Evolutionary conservation across 225 moss, liverwort and hornwort species (phyloP), one percentile per base, ranked within the genome.

Genomic region (Climacium dendroides): DNA sequence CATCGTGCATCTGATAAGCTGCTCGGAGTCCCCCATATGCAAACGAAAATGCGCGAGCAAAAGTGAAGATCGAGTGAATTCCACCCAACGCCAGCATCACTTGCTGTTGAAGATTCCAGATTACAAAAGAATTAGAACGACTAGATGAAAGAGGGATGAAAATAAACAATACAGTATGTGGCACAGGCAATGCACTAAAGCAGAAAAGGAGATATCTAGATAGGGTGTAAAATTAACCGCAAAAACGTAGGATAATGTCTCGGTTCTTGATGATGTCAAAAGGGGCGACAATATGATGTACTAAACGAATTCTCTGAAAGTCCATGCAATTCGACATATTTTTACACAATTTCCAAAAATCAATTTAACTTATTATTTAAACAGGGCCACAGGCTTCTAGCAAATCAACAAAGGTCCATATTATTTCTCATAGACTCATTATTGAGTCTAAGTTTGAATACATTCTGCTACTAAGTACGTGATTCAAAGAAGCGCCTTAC

Each of bases 11-110:
- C 61, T 89, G 85, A 85, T 89, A 90, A 64, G 98, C 97, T 83
- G 98, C 97, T 87, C 94, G 90, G 63, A 97, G 95, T 65, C 98
- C 97, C 84, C 98, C 98, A 90, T 94, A 98, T 50, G 98, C 96
- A 87, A 93, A 98, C 50, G 95, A 97, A 89, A 98, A 96, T 82
- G 97, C 90, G 83, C 98, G 95, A 60, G 86, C 93, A 30, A 96
- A 89, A 77, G 97, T 97, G 86, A 96, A 93, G 48, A 97, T 62
- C 72, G 98, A 92, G 81, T 98, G 96, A 62, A 92, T 67, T 78
- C 94, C 92, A 57, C 94, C 98, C 66, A 98, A 87, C 47, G 84
- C 90, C 82, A 96, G 82, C 91, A 96, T 93, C 75, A 95, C 95
- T 92, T 90, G 92, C 98, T 98, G 96, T 88, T 72, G n/a, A 65